These are phyloP conservation scores for Fusarium oligoseptatum DNA, from an alignment of 2,329 filamentous ascomycete species.

Conservation along the genomic window DNA sequence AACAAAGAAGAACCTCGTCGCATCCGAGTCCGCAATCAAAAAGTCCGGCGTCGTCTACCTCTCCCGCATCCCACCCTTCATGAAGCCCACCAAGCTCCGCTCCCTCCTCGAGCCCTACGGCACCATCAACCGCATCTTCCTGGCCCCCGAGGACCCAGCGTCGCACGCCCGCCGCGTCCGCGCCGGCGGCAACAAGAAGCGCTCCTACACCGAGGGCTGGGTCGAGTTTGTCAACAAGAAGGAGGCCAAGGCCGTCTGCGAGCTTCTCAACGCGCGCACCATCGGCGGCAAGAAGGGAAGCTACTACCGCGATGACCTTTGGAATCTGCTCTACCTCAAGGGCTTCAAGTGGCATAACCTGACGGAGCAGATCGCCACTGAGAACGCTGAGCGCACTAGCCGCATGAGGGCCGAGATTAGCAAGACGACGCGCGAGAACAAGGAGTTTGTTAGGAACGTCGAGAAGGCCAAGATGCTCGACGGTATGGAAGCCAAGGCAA, in stretches of 20 bases:
- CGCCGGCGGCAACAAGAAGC: conserved; percentile 85
- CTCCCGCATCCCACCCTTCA: conserved; percentile 87
- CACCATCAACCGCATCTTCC: conserved; percentile 81
- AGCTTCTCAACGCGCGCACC: conserved; percentile 80
- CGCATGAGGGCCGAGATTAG: conserved; percentile 83
- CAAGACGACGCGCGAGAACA: conserved; percentile 82
- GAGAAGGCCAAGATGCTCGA: conserved; percentile 85
- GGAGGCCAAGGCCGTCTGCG: conserved; percentile 81
- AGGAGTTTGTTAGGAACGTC: conserved; percentile 82
- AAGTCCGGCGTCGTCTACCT: conserved; percentile 87
- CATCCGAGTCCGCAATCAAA: conserved; percentile 73
- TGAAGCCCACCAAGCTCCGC: conserved; percentile 85
- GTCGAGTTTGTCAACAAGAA: conserved; percentile 83
- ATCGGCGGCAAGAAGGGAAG: conserved; percentile 88
- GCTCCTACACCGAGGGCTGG: conserved; percentile 87
- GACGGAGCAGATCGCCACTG: conserved; percentile 83
- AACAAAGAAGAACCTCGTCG: conserved; percentile 76
- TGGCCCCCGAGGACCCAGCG: conserved; percentile 79
- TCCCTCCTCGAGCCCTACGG: conserved; percentile 82
- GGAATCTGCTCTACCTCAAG: conserved; percentile 85
- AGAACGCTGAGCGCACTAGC: conserved; percentile 83
- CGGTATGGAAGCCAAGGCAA: conserved; percentile 74
- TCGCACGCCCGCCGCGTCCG: conserved; percentile 76
- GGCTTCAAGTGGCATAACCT: conserved; percentile 86
- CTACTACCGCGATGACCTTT: conserved; percentile 88